Conservation (phyloP, 2,329 filamentous ascomycete species). For the Colletotrichum cuscutae region DNA sequence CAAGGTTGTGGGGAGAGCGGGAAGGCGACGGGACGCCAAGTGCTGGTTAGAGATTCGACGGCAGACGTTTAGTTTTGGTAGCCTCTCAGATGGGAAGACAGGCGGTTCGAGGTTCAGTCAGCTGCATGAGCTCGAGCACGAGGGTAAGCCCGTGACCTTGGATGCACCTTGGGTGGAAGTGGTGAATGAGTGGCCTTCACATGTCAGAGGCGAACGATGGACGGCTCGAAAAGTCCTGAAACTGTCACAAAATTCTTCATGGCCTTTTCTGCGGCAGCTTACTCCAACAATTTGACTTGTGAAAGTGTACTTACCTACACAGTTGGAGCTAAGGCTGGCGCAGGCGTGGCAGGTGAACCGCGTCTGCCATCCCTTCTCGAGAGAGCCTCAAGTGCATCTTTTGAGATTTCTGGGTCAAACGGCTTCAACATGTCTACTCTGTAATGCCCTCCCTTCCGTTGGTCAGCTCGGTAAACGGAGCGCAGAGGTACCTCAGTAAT, state of each 20-base stretch:
- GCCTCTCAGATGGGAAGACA: not conserved
- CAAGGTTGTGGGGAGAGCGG: not conserved
- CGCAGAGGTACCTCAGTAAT: not conserved
- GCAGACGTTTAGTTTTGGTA: conserved; percentile 1
- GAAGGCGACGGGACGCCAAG: not conserved
- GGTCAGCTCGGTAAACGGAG: not conserved
- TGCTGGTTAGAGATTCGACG: conserved; percentile 11
- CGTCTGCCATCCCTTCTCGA: conserved; percentile 18
- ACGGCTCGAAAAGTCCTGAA: conserved; percentile 17
- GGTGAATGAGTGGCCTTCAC: conserved; percentile 15
- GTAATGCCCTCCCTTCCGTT: not conserved
- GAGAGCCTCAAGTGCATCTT: not conserved
- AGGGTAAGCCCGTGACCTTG: not conserved
- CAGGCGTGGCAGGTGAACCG: not conserved
- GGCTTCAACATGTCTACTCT: not conserved
- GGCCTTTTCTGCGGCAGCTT: conserved; percentile 11
- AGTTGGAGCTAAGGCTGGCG: not conserved
- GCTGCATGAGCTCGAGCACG: conserved; percentile 9
- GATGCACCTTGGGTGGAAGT: not conserved
- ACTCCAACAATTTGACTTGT: conserved; percentile 20
- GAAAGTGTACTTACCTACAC: not conserved
- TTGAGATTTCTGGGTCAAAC: not conserved
- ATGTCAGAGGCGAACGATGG: conserved; percentile 19
- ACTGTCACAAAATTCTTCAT: conserved; percentile 21
- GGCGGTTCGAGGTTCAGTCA: conserved; percentile 11